Evolutionary conservation across 2,329 filamentous ascomycete genomes (phyloP), one percentile per base, ranked within the genome.

Genomic region (Fulvia fulva): DNA sequence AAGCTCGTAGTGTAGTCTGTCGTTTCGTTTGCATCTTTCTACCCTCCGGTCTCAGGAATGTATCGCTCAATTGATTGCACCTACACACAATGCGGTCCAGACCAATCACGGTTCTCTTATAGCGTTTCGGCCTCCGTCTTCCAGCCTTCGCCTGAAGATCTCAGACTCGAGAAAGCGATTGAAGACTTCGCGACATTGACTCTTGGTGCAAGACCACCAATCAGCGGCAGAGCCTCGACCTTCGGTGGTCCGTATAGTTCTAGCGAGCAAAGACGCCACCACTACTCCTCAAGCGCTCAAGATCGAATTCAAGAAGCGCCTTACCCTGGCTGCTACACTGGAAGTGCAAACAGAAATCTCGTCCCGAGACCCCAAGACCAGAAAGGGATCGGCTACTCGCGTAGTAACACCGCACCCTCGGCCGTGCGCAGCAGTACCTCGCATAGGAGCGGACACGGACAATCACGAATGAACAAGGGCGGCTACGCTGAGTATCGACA

Each of bases 141-240:
- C 23, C 44, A 41, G 19, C 56, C 56, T 30, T n/a, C 51, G 8
- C 51, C 51, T n/a, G 32, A 46, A 43, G 56, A 58, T 34, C 8
- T 58, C 32, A 44, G 19, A n/a, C 45, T 58, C 19, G 56, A 54
- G 23, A 43, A 58, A 32, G 56, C 56, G 14, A 50, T 58, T 30
- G 56, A 53, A 41, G 34, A 51, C 21, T 58, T 58, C 25, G 56
- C 51, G 8, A 14, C 51, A 3, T 26, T 58, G 19, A 32, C 44
- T 9, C 12, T 50, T 14, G 25, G 21, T 30, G 34, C 5, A 19
- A 30, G 32, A 44, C 37, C 37, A 16, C 19, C 37, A n/a, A 30
- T 22, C 22, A 6, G 28, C 37, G 19, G 37, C 37, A 41, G 37
- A 26, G 51, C 16, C 43, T 19, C 22, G 26, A 25, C 34, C 21